Evolutionary conservation across 257 asterid species (phyloP).

Genomic region (Plantago major): DNA sequence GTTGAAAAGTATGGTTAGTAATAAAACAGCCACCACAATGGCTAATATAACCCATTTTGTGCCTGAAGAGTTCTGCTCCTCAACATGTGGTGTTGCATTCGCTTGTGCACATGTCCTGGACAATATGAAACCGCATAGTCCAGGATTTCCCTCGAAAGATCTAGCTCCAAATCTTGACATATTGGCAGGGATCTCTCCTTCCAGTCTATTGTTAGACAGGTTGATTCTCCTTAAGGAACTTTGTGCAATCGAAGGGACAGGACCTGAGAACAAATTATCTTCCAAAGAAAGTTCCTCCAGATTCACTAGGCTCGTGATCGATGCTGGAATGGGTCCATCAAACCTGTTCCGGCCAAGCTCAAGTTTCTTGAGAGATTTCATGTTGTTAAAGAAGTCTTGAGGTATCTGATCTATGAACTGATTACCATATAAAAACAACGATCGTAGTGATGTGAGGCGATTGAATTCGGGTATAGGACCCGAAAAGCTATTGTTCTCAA

Average conservation of each 20-base stretch:
- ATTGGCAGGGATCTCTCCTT: slow-evolving; percentile 62
- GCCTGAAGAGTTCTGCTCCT: slow-evolving; percentile 6
- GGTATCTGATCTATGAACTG: slow-evolving; percentile 59
- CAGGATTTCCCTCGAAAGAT: slow-evolving; percentile 53
- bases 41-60: slow-evolving; percentile 58
- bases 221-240: slow-evolving; percentile 30
- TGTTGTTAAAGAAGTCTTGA: slow-evolving; percentile 32
- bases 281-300: slow-evolving; percentile 41
- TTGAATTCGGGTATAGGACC: slow-evolving; percentile 59
- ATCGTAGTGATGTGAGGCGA: slow-evolving; percentile 47
- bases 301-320: slow-evolving; percentile 29
- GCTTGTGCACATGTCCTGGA: slow-evolving; percentile 32
- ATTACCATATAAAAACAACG: slow-evolving; percentile 41
- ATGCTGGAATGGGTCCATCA: slow-evolving; percentile 55
- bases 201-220: slow-evolving; percentile 47
- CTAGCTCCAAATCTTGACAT: slow-evolving; percentile 43
- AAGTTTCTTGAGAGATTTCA: slow-evolving; percentile 50
- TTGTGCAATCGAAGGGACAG: slow-evolving; percentile 45
- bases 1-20: slow-evolving; percentile 39
- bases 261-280: slow-evolving; percentile 58
- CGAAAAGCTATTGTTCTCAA: slow-evolving; percentile 51
- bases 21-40: slow-evolving; percentile 42
- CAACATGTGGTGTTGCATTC: not conserved
- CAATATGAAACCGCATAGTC: slow-evolving; percentile 48
- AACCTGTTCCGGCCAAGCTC: slow-evolving; percentile 48